These are phyloP conservation scores for Furcasterigmium furcatum DNA, from an alignment of 2,329 filamentous ascomycete species.

Conservation along the genomic window DNA sequence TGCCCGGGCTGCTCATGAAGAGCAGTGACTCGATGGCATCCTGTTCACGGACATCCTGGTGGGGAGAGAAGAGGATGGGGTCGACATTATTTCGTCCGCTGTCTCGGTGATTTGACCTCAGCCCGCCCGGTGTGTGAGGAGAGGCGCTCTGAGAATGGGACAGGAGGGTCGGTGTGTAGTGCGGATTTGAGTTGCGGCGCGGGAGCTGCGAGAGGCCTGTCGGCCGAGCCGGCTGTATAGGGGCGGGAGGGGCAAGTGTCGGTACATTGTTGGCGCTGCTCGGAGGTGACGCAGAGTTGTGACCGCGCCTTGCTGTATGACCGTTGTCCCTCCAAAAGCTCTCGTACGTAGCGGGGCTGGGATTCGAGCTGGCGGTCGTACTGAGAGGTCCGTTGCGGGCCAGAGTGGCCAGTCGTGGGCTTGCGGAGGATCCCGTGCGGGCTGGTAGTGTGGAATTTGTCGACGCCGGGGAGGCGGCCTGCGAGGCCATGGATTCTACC, in stretches of 20 bases:
- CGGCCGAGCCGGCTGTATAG: conserved; percentile 46
- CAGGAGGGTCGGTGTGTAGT: conserved; percentile 46
- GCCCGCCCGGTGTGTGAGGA: conserved; percentile 29
- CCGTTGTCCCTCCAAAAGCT: conserved; percentile 36
- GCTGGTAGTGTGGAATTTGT: conserved; percentile 53
- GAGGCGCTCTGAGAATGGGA: conserved; percentile 45
- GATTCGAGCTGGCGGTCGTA: conserved; percentile 17
- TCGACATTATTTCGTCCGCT: conserved; percentile 21
- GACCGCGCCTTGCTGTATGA: conserved; percentile 1
- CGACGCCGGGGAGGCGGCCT: conserved; percentile 60
- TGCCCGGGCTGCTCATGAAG: conserved; percentile 78
- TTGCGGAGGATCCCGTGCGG: conserved; percentile 48
- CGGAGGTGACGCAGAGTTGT: conserved; percentile 30
- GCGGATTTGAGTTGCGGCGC: conserved; percentile 48
- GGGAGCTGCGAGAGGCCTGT: conserved; percentile 29
- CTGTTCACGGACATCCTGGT: conserved; percentile 69
- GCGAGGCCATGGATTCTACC: conserved; percentile 71
- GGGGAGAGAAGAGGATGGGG: conserved; percentile 63
- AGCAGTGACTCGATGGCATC: conserved; percentile 78
- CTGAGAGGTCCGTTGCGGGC: conserved; percentile 6
- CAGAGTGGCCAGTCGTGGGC: conserved; percentile 38
- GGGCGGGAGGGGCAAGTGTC: conserved; percentile 49
- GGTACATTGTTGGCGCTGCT: conserved; percentile 28
- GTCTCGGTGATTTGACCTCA: conserved; percentile 31
- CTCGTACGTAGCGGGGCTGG: conserved; percentile 29